These are phyloP conservation scores for Neckera pumila DNA, from an alignment of 225 moss, liverwort and hornwort species.

Conservation along the genomic window DNA sequence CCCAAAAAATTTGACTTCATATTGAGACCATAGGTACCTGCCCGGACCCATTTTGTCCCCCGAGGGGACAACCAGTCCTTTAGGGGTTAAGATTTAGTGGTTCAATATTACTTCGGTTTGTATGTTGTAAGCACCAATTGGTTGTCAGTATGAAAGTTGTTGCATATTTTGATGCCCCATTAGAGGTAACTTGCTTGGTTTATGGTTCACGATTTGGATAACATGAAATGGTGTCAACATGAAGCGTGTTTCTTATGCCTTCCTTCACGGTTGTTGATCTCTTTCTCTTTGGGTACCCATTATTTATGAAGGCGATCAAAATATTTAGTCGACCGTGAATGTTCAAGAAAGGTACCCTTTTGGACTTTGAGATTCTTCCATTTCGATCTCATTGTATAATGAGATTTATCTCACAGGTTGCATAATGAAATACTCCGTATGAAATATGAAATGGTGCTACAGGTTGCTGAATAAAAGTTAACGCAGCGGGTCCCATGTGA, in stretches of 20 bases:
- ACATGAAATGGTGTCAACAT: not conserved
- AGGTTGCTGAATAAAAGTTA: no score
- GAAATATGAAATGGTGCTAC: no score
- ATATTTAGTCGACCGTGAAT: not conserved
- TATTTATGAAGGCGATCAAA: not conserved
- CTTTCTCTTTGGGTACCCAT: not conserved
- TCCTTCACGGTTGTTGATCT: not conserved
- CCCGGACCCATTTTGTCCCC: no score
- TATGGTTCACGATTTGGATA: not conserved
- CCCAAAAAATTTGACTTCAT: no score
- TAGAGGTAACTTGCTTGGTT: not conserved
- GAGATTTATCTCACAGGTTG: no score
- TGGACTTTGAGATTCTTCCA: not conserved
- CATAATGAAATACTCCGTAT: no score
- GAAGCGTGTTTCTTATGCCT: not conserved
- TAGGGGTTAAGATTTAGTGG: not conserved
- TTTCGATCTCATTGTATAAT: not conserved
- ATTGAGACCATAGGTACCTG: no score
- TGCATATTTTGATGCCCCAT: not conserved
- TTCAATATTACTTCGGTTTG: not conserved
- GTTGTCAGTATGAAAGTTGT: not conserved
- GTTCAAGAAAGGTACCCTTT: not conserved
- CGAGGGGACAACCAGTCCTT: no score
- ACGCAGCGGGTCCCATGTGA: no score
- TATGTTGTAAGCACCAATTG: not conserved